phyloP scores from a whole-genome alignment of 2,329 filamentous ascomycete species.

The Colletotrichum brevisporum region DNA sequence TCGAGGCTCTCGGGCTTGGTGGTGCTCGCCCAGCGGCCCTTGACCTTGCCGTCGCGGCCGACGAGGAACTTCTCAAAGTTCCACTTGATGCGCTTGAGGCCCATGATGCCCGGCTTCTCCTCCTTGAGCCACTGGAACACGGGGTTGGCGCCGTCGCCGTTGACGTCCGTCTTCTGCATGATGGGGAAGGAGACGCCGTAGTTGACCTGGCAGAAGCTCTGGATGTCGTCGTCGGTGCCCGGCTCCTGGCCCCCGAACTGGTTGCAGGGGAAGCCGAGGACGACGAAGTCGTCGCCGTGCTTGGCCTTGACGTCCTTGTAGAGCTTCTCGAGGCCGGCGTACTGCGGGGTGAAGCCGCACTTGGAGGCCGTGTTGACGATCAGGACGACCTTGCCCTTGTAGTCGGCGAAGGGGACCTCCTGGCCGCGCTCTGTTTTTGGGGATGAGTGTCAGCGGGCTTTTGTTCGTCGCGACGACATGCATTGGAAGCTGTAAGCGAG shows the following conservation, averaged over 20 bases:
- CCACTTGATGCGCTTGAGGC: slow-evolving; percentile 95
- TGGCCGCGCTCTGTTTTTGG: slow-evolving; percentile 75
- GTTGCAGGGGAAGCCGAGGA: slow-evolving; percentile 98
- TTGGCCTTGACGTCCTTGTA: slow-evolving; percentile 82
- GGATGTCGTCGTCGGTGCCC: slow-evolving; percentile 84
- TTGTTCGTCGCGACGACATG: background rate
- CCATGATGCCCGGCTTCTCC: slow-evolving; percentile 85
- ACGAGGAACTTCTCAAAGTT: slow-evolving; percentile 99
- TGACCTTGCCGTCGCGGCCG: slow-evolving; percentile 86
- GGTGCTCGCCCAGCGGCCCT: slow-evolving; percentile 87
- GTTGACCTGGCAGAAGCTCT: slow-evolving; percentile 90
- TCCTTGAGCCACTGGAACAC: slow-evolving; percentile 83
- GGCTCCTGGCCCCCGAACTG: slow-evolving; percentile 96
- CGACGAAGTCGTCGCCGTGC: slow-evolving; percentile 82
- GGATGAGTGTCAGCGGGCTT: background rate
- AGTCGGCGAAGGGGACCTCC: slow-evolving; percentile 77
- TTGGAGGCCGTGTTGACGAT: slow-evolving; percentile 98
- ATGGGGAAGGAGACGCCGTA: slow-evolving; percentile 95
- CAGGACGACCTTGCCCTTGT: slow-evolving; percentile 93
- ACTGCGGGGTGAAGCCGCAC: slow-evolving; percentile 98
- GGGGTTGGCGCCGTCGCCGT: slow-evolving; percentile 85
- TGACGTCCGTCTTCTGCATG: slow-evolving; percentile 93
- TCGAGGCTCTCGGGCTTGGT: slow-evolving; percentile 89
- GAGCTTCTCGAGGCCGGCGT: slow-evolving; percentile 88
- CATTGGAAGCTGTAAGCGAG: background rate